A percentile compares a stretch with the other conserved stretches of the same genome.
These are phyloP conservation scores for Juglanconis sp. DNA, from an alignment of 2,329 filamentous ascomycete species.

Conservation along the genomic window DNA sequence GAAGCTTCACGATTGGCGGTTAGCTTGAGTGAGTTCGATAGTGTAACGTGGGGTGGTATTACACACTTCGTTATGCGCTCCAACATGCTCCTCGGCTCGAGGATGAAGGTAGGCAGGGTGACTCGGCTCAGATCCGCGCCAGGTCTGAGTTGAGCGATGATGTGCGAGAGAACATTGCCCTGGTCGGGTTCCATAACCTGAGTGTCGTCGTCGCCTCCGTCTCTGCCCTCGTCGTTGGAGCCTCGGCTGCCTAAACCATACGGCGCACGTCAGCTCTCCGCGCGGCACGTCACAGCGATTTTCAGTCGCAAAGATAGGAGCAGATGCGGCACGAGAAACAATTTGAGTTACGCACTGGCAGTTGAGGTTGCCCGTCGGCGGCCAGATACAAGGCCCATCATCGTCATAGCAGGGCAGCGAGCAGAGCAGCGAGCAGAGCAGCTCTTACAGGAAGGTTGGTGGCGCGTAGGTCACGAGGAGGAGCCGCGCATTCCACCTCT, in stretches of 20 bases:
- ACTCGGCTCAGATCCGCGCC: slow-evolving; percentile 94
- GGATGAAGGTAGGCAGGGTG: slow-evolving; percentile 93
- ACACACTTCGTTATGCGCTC: slow-evolving; percentile 94
- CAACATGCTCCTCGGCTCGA: slow-evolving; percentile 96
- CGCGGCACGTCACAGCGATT: background rate
- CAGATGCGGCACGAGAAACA: background rate
- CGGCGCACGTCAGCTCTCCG: slow-evolving; percentile 37
- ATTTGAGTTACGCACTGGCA: slow-evolving; percentile 29
- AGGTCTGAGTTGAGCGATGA: slow-evolving; percentile 93
- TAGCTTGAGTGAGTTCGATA: background rate
- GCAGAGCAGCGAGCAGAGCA: background rate
- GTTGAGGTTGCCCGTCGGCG: slow-evolving; percentile 33
- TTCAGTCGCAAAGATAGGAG: background rate
- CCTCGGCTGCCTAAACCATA: slow-evolving; percentile 45
- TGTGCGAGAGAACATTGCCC: slow-evolving; percentile 94
- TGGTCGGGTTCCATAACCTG: slow-evolving; percentile 85
- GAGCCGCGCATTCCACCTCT: background rate
- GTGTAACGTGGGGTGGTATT: slow-evolving; percentile 28
- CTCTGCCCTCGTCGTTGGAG: slow-evolving; percentile 54
- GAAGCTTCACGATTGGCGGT: slow-evolving; percentile 60
- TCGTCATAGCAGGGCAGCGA: slow-evolving; percentile 35
- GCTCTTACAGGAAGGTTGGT: background rate
- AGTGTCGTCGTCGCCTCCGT: slow-evolving; percentile 66
- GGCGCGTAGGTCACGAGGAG: background rate
- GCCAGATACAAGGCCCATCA: slow-evolving; percentile 30